These are phyloP conservation scores for Hyaloscypha variabilis DNA, from an alignment of 495 filamentous ascomycete genomes.

Conservation along the genomic window DNA sequence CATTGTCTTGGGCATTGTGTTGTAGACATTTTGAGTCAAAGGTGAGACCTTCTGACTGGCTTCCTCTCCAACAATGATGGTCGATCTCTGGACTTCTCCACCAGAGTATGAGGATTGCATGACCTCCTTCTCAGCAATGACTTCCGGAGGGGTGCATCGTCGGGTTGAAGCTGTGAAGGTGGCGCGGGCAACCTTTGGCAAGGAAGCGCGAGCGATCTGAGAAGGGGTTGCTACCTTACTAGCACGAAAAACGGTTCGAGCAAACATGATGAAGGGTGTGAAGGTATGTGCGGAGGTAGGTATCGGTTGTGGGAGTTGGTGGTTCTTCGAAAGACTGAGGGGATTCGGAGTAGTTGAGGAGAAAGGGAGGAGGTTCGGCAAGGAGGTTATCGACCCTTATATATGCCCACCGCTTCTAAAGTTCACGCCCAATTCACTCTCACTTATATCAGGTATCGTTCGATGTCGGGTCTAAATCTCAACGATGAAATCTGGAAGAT, in stretches of 20 bases:
- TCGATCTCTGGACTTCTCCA: slow-evolving; percentile 21
- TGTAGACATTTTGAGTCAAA: slow-evolving; percentile 45
- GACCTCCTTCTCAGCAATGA: slow-evolving; percentile 29
- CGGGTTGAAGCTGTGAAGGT: slow-evolving; percentile 12
- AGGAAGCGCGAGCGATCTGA: slow-evolving; percentile 3
- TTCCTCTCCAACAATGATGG: slow-evolving; percentile 21
- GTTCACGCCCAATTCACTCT: background rate
- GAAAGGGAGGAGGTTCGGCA: background rate
- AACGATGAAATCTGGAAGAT: too few relatives aligned
- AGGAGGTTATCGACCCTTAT: background rate
- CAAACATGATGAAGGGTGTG: slow-evolving; percentile 21
- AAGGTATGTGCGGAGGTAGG: background rate
- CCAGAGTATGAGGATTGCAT: slow-evolving; percentile 20
- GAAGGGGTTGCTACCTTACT: background rate
- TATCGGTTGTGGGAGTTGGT: background rate
- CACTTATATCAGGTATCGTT: background rate
- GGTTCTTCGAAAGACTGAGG: background rate
- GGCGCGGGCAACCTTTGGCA: slow-evolving; percentile 21
- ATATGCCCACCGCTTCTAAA: background rate
- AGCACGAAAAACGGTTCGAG: slow-evolving; percentile 22
- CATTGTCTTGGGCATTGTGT: slow-evolving; percentile 57
- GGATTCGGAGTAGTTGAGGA: background rate
- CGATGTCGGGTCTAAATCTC: background rate
- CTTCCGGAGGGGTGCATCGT: slow-evolving; percentile 18
- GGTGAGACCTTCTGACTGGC: slow-evolving; percentile 35